These are phyloP conservation scores for Metrosideros polymorpha DNA, from an alignment of 441 rosid species.

Conservation along the genomic window DNA sequence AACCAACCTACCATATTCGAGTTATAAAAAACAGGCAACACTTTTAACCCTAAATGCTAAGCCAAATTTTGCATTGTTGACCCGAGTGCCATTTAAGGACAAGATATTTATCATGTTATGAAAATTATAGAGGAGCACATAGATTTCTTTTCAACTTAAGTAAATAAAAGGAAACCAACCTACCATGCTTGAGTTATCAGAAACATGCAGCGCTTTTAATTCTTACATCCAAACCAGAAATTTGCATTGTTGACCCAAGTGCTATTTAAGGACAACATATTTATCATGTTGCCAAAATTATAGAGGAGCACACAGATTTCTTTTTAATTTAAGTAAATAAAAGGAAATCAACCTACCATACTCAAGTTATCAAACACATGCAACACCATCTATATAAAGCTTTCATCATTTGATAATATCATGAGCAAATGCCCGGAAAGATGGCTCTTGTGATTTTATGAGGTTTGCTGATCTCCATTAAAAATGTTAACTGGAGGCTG, in stretches of 20 bases:
- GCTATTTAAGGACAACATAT: background rate
- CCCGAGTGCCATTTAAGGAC: too few relatives aligned
- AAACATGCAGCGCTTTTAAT: too few relatives aligned
- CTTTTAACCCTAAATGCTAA: too few relatives aligned
- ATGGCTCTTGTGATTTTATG: background rate
- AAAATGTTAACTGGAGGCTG: background rate
- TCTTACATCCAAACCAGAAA: background rate
- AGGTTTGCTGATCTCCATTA: background rate
- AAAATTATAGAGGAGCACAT: too few relatives aligned
- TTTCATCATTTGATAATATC: background rate
- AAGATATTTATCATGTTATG: too few relatives aligned
- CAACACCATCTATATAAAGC: background rate
- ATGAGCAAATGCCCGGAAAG: background rate
- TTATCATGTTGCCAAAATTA: background rate
- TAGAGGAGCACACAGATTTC: background rate
- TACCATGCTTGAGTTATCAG: too few relatives aligned
- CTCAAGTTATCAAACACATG: background rate
- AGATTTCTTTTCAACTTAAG: too few relatives aligned
- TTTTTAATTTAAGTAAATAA: background rate
- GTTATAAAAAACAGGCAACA: background rate
- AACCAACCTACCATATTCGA: background rate
- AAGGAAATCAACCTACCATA: background rate
- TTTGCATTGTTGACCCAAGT: background rate
- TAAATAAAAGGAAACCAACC: too few relatives aligned
- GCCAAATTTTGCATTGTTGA: too few relatives aligned